phyloP scores from a whole-genome alignment of 78 protist genomes.

The Mastigamoeba balamuthi region DNA sequence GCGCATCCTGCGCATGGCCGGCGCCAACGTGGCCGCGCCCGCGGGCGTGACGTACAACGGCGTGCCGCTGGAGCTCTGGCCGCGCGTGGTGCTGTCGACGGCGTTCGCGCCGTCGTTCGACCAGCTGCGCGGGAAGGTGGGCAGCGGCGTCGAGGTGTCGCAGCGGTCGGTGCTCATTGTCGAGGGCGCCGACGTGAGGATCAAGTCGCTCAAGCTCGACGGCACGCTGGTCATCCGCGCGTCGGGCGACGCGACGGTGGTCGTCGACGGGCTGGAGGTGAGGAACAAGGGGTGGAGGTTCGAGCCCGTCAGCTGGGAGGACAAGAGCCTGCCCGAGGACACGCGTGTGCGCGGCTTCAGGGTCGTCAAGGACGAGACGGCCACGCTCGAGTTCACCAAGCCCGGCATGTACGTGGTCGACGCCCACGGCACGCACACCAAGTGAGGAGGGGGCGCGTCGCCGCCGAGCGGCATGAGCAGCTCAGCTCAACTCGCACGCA shows the following conservation, averaged over 20 bases:
- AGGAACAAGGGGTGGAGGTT: neutral
- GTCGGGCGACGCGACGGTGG: neutral
- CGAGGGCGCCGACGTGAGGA: neutral
- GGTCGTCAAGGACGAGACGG: neutral
- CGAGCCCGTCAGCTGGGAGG: neutral
- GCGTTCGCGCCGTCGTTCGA: neutral
- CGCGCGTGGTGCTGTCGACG: neutral
- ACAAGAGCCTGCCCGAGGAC: neutral
- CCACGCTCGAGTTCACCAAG: neutral
- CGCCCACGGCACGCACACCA: too few relatives aligned
- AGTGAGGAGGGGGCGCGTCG: too few relatives aligned
- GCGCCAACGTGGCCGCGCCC: neutral
- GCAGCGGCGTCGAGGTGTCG: neutral
- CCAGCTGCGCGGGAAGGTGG: neutral
- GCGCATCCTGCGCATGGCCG: neutral
- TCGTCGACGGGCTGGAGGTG: neutral
- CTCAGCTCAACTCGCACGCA: too few relatives aligned
- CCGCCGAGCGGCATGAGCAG: too few relatives aligned
- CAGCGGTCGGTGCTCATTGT: neutral
- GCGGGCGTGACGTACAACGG: neutral
- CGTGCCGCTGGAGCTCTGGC: neutral
- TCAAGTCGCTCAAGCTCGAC: neutral
- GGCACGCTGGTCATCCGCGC: neutral
- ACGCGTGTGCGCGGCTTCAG: neutral
- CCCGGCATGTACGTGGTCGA: neutral